Base-by-base conservation (phyloP, 169 alveolate species). In the Plasmodium sp. region DNA sequence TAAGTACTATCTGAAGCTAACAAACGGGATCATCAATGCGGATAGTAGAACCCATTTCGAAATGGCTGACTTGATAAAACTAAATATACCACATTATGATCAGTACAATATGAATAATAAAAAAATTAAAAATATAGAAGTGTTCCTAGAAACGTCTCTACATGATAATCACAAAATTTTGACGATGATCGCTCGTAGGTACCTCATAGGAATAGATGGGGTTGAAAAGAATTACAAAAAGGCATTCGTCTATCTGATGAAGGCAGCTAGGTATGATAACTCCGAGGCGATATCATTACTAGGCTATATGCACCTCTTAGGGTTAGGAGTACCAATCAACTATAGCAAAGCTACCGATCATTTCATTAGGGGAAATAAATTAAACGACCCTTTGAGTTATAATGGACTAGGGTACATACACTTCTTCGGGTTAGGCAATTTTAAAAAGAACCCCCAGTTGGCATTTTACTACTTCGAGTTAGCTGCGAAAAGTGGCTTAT, bases 401-500 rank as follows among this genome's bases (percentile, higher is more conserved):
- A 88, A 88, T 45, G 94, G 94, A 33, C 58, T 88, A 58, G 94
- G 94, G 9, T 88, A 88, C 79, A 88, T 88, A 84, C 88, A 88
- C 34, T 88, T 88, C 82, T 88, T 88, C 34, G 94, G 88, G 2
- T 88, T 88, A 51, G 94, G 94, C 1, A 79, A 22, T 22, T 79
- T 79, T 79, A 88, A 62, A 79, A 88, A 56, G 45, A 88, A 88
- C 58, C 54, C 81, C 1, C 45, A 88, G 4, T 79, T 88, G 72
- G 94, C 94, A 18, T 88, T 88, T 88, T 88, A 75, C 39, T 88
- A 88, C n/a, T 88, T 88, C 81, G 94, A 88, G 43, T 58, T 88
- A 73, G 86, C 94, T 36, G 73, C 94, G 10, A 88, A 88, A 27
- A 79, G 71, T 77, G 79, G 58, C 81, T 12, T 88, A 36, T 88